Evolutionary conservation across 164 flowering plant species (phyloP), one percentile per base, ranked within the genome.

Genomic region (Cinnamomum chago): DNA sequence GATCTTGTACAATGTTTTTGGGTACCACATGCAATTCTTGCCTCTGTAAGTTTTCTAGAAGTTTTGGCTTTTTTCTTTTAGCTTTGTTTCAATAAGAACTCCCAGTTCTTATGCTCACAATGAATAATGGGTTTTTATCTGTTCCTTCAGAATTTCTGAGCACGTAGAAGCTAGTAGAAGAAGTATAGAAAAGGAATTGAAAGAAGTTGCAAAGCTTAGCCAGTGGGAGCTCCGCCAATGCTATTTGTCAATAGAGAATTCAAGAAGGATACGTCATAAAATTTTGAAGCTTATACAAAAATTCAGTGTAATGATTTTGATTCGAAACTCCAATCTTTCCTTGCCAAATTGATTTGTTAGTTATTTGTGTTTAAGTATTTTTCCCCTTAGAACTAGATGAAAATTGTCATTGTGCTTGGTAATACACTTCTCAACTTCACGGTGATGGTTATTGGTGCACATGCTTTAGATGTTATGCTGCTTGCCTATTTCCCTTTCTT

Each of bases 1-100:
- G 81, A 85, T 90, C 65, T 73, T 93, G 33, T 95, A 88, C 88
- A 93, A 95, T 78, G 30, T 88, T 18, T 87, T 89, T 79, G 99
- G 98, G 55, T 90, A 81, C 77, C 86, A 92, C 73, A 77, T 86
- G 30, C 99, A 95, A 79, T 90, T 84, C 78, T 80, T 91, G 81
- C 97, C 99, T 65, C 51, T 73, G 99, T 95, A 77, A 88, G 95
- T 84, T 40, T n/a, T 30, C 52, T 62, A 15, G 51, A 40, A 20
- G n/a, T 55, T 51, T 20, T 51, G 15, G 11, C n/a, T 20, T 24
- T 70, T 35, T 20, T 5, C 65, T 55, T 40, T 40, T 40, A 40
- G 47, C 2, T 40, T 40, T 40, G 47, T 40, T 40, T 40, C 47
- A 20, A 25, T 23, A 24, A 20, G 47, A 35, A 33, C 40, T 69